phyloP scores from a whole-genome alignment of 2,329 filamentous ascomycete genomes.

The Xylaria arbuscula region DNA sequence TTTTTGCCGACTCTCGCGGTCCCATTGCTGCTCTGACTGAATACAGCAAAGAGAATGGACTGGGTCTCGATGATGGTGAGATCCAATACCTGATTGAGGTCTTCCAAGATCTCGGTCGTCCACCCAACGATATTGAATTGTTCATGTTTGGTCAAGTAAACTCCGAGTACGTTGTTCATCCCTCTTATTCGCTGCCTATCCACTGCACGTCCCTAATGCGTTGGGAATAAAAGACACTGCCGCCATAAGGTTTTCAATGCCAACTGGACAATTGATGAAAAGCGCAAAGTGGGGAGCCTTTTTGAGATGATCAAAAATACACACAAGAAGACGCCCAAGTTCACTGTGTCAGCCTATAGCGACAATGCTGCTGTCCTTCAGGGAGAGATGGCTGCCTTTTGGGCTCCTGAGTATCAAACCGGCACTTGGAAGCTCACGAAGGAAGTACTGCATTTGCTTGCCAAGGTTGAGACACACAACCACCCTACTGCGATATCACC shows the following conservation, averaged over 20 bases:
- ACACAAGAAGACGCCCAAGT: slow-evolving; percentile 81
- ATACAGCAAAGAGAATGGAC: slow-evolving; percentile 84
- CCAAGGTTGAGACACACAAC: slow-evolving; percentile 98
- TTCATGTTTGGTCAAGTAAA: slow-evolving; percentile 99
- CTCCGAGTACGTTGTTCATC: slow-evolving; percentile 75
- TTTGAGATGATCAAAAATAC: slow-evolving; percentile 98
- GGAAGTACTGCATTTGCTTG: slow-evolving; percentile 86
- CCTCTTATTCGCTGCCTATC: neutral
- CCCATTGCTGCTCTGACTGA: slow-evolving; percentile 79
- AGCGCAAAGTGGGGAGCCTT: slow-evolving; percentile 80
- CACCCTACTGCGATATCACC: slow-evolving; percentile 92
- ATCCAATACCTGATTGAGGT: slow-evolving; percentile 94
- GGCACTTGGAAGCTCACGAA: slow-evolving; percentile 89
- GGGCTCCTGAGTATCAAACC: slow-evolving; percentile 87
- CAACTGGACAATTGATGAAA: slow-evolving; percentile 92
- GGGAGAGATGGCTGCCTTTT: slow-evolving; percentile 77
- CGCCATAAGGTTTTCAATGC: slow-evolving; percentile 79
- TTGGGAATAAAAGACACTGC: slow-evolving; percentile 36
- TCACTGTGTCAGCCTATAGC: slow-evolving; percentile 94
- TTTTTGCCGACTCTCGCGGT: slow-evolving; percentile 72
- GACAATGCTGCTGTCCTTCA: slow-evolving; percentile 96
- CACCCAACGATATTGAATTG: slow-evolving; percentile 86
- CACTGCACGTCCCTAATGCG: slow-evolving; percentile 14
- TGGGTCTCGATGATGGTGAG: slow-evolving; percentile 88
- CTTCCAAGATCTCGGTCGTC: slow-evolving; percentile 71